Base-by-base conservation (phyloP, 805 yeast genomes). In the Yarrowia sp. region DNA sequence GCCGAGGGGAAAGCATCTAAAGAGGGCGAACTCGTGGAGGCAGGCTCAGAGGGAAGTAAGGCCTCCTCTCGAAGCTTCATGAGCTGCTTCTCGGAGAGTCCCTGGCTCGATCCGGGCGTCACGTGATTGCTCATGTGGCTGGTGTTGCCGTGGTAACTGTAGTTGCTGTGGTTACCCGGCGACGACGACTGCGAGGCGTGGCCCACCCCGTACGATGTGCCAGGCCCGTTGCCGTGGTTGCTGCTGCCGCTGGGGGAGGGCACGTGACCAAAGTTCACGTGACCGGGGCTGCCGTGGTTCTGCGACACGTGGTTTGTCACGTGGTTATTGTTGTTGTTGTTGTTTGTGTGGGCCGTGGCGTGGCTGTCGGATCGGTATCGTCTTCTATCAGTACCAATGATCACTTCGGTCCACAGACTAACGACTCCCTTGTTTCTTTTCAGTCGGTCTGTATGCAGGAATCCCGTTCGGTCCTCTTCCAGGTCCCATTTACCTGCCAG, bases 401-500 rank as follows among this genome's bases (percentile, higher is more conserved):
- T 82, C 1, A 92, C 84, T 76, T 90, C 97, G 1, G 91, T 85
- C 65, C 92, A 90, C 74, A 91, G 79, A n/a, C 91, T 91, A 8
- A 92, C 81, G 22, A 92, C 92, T 75, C 92, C 90, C 72, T 87
- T 87, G 80, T 87, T 83, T 69, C 92, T 80, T 76, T 91, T 91
- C 74, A 89, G 81, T 73, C 84, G 85, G 78, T 92, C 97, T 5
- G 94, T 94, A 8, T 65, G 68, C 2, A 63, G 50, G 77, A 89
- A 87, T 10, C 74, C 72, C 9, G 55, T 40, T 38, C 70, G 67
- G 10, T 61, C 70, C 14, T 69, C 70, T 14, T 69, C 70, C 7
- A 82, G 77, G 9, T 77, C 73, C 70, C 81, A 82, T 70, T 85
- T 87, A 26, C 89, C 91, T 1, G 93, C 87, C 50, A 93, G 78